phyloP scores from a whole-genome alignment of 108 stramenopile species.

The Cyclotella kingstonii region DNA sequence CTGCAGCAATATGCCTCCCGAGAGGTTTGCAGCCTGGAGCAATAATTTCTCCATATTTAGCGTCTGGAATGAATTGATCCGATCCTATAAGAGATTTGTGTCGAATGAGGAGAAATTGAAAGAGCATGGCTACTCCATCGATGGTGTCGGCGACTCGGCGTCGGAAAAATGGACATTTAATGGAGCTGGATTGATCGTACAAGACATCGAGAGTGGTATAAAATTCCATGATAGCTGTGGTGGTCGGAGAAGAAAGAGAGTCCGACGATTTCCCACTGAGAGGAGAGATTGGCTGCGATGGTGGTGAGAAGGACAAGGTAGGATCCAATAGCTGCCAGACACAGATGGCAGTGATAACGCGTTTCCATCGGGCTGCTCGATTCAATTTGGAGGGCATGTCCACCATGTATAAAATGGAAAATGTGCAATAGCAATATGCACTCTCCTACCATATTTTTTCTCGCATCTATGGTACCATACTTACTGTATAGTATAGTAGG shows the following conservation, averaged over 20 bases:
- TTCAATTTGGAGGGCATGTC: too few species aligned
- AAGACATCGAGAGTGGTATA: slow-evolving; percentile 28
- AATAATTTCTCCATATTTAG: neutral
- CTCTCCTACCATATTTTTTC: too few species aligned
- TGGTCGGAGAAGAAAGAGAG: too few species aligned
- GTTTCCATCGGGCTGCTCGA: too few species aligned
- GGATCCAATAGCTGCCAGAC: too few species aligned
- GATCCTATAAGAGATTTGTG: slow-evolving; percentile 53
- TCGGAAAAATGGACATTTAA: slow-evolving; percentile 80
- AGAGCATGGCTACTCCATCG: slow-evolving; percentile 56
- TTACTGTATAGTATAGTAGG: too few species aligned
- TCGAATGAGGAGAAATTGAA: slow-evolving; percentile 65
- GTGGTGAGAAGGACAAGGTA: too few species aligned
- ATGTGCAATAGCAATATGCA: too few species aligned
- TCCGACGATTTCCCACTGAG: too few species aligned
- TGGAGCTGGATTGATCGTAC: slow-evolving; percentile 55
- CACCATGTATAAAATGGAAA: too few species aligned
- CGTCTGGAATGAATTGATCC: slow-evolving; percentile 15
- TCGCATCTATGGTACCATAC: too few species aligned
- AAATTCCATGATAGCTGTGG: slow-evolving; percentile 7
- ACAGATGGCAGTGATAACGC: too few species aligned
- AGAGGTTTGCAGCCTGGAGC: slow-evolving; percentile 41
- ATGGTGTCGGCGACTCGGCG: slow-evolving; percentile 70
- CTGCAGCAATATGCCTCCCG: slow-evolving; percentile 26
- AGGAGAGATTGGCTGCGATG: neutral